Evolutionary conservation across 1,139 yeast genomes (phyloP), one percentile per base, ranked within the genome.

Genomic region (Torulaspora globosa): DNA sequence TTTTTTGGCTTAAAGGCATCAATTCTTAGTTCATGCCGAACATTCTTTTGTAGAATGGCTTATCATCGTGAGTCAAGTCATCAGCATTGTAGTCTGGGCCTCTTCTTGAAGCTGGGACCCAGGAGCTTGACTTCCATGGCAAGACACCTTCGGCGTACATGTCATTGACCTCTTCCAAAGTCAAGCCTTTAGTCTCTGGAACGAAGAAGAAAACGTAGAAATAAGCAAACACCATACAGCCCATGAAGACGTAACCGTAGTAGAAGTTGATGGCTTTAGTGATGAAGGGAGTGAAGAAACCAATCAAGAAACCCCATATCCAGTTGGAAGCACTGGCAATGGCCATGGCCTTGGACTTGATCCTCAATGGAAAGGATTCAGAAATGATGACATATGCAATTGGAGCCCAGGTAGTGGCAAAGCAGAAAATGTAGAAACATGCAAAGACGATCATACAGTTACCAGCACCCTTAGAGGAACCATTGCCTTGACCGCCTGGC

Each of bases 381-480:
- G 89, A 79, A 43, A 80, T 76, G 61, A 83, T 78, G 51, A 81
- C 81, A 70, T 74, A 85, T 44, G 80, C 82, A 62, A 82, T 78
- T 58, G 92, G 89, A 51, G 88, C 94, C 92, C 94, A 84, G 14
- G 90, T 80, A 43, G 82, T 73, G 42, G 94, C 92, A 65, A 84
- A 84, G 71, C 77, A 80, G 76, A 82, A 80, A 54, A 85, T 82
- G 75, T 75, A 85, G 62, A 84, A 70, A 70, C 89, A 82, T 33
- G 89, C 78, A 54, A 84, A 74, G 69, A 82, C 80, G 67, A 85
- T 84, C 90, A 78, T 76, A 49, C 82, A 85, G 63, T 80, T 70
- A 65, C 89, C 90, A 43, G 82, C 78, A 49, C 82, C 70, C 53
- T 67, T 68, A 47, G 63, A 51, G 26, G 64, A 49, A 66, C 80